phyloP scores from a whole-genome alignment of 768 basidiomycete species.

The Paxillus ammoniavirescens region DNA sequence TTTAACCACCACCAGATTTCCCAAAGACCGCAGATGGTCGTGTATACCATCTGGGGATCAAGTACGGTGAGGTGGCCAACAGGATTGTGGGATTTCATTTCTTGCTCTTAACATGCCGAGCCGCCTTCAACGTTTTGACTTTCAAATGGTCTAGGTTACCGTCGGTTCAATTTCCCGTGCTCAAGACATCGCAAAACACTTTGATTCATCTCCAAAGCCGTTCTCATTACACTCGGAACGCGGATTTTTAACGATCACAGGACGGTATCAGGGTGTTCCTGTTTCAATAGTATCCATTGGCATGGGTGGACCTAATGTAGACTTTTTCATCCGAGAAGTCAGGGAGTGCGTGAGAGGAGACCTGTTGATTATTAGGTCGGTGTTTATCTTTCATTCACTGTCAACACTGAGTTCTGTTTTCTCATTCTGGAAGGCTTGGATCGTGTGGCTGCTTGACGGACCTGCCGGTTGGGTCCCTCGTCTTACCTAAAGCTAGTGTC shows the following conservation, averaged over 20 bases:
- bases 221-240: constrained; percentile 71
- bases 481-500: constrained; percentile 67
- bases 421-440: constrained; percentile 53
- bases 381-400: background rate
- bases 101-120: background rate
- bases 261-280: constrained; percentile 59
- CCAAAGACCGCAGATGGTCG: constrained; percentile 70
- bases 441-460: constrained; percentile 74
- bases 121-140: background rate
- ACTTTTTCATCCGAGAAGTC: constrained; percentile 82
- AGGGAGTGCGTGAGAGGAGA: constrained; percentile 70
- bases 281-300: constrained; percentile 78
- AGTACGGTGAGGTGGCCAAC: constrained; percentile 77
- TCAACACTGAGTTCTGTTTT: background rate
- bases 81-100: constrained; percentile 53
- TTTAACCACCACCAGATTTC: constrained; percentile 50
- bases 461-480: constrained; percentile 73
- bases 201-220: constrained; percentile 58
- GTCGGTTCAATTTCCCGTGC: constrained; percentile 76
- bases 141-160: constrained; percentile 49
- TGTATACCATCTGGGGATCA: constrained; percentile 78
- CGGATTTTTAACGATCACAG: constrained; percentile 74
- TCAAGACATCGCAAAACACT: constrained; percentile 49
- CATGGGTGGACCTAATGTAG: constrained; percentile 81
- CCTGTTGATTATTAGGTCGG: constrained; percentile 50